These are phyloP conservation scores for Talaromyces sp. DNA, from an alignment of 2,329 filamentous ascomycete species.

Conservation along the genomic window DNA sequence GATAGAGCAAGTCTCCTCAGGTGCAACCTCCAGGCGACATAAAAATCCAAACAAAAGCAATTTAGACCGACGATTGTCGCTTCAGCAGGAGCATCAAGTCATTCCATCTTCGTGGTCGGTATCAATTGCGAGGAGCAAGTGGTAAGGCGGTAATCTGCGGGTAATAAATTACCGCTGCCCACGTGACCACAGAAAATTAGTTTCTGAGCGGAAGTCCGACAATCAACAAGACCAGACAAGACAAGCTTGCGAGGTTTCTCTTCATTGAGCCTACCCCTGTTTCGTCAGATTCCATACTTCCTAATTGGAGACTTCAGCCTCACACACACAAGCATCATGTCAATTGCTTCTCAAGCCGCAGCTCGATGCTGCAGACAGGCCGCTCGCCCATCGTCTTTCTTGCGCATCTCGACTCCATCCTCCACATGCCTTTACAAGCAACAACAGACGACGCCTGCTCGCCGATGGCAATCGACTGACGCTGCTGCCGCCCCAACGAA, in stretches of 20 bases:
- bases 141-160: not conserved
- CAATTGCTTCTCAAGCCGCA: constrained; percentile 34
- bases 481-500: constrained; percentile 53
- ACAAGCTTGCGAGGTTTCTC: not conserved
- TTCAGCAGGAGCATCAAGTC: not conserved
- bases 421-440: constrained; percentile 30
- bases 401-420: constrained; percentile 30
- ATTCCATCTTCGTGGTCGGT: not conserved
- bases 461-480: constrained; percentile 87
- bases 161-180: constrained; percentile 3
- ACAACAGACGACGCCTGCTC: constrained; percentile 39
- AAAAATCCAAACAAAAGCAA: not conserved
- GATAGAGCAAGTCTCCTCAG: not conserved
- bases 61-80: not conserved
- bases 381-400: constrained; percentile 33
- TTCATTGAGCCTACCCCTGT: not conserved
- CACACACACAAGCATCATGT: constrained; percentile 25
- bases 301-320: not conserved
- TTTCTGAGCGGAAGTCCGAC: constrained; percentile 9
- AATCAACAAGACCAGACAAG: constrained; percentile 5
- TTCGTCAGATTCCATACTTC: not conserved
- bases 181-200: constrained; percentile 13
- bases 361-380: constrained; percentile 40
- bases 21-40: not conserved
- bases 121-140: not conserved